Evolutionary conservation across 2,329 filamentous ascomycete species (phyloP).

Genomic region (Akanthomyces muscarius): DNA sequence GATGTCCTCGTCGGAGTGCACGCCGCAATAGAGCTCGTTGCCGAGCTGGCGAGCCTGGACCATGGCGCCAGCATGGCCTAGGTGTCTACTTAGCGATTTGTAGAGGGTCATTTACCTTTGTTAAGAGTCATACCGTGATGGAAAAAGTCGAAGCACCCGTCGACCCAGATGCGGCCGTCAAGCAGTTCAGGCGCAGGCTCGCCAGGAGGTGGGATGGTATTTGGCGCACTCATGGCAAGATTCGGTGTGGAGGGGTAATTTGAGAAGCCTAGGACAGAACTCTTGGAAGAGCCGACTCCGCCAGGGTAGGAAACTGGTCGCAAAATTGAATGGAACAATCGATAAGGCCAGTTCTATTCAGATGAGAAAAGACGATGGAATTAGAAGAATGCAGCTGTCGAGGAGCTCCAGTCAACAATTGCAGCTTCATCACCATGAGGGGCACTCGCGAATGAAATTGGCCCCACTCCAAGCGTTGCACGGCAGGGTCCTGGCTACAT

Average conservation of each 20-base stretch:
- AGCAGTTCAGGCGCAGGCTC: slow-evolving; percentile 52
- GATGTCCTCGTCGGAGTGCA: slow-evolving; percentile 95
- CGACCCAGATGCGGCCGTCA: slow-evolving; percentile 86
- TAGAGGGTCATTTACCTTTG: no score
- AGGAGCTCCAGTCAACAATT: background rate
- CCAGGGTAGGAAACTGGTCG: background rate
- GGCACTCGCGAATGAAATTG: background rate
- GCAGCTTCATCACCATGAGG: background rate
- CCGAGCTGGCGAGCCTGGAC: slow-evolving; percentile 92
- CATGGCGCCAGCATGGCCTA: slow-evolving; percentile 93
- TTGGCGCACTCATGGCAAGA: slow-evolving; percentile 13
- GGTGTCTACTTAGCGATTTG: background rate
- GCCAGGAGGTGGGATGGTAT: slow-evolving; percentile 28
- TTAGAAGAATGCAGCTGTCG: background rate
- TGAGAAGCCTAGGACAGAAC: background rate
- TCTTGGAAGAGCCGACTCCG: background rate
- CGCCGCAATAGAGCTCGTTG: slow-evolving; percentile 81
- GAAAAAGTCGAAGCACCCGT: slow-evolving; percentile 98
- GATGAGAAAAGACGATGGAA: background rate
- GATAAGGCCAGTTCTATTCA: background rate
- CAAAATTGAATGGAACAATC: background rate
- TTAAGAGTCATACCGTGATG: slow-evolving; percentile 67
- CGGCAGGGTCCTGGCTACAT: background rate
- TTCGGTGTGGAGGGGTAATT: slow-evolving; percentile 1
- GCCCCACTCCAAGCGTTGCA: background rate